Base-by-base conservation (phyloP, 2,329 filamentous ascomycete species). In the Zelopaecilomyces penicillatus region DNA sequence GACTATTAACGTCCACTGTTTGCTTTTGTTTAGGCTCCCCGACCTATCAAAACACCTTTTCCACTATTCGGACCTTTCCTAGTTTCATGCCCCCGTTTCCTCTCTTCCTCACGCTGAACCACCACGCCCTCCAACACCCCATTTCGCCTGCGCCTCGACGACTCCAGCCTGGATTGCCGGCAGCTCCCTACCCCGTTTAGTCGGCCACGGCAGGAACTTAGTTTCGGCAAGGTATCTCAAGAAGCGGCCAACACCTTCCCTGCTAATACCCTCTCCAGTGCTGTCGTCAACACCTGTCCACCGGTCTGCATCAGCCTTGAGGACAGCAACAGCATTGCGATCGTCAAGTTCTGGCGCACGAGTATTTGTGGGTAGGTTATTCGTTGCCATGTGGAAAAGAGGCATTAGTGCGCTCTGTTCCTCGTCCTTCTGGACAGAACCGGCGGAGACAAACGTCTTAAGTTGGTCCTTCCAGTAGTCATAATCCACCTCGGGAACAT, bases 401-500 rank as follows among this genome's bases (percentile, higher is more conserved):
- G 83, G 83, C 63, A 85, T 57, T 8, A 63, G 54, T 4, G 60
- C 58, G 41, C 52, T 46, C 54, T 62, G 56, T 42, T 62, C 58
- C 39, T 53, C 41, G 26, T 57, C 53, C 48, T 58, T 60, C 37
- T 58, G 50, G 26, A 51, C 31, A 33, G 42, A 41, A 39, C 52
- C 51, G 2, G 54, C 58, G 11, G 54, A 52, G 29, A 62, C 57
- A 44, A 54, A 60, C 28, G 47, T 51, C 46, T 61, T 55, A 4
- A 64, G 56, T 43, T 50, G 39, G 6, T 41, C 43, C 54, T 61
- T 62, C 59, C 60, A 63, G 9, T 57, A 47, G 1, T 55, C 51
- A 59, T 91, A 86, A 55, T 87, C 82, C 10, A 93, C 74, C 60
- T 87, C 84, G 0, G 84, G 83, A 0, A 86, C 83, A 37, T 64